phyloP scores from a whole-genome alignment of 768 basidiomycete genomes.

The Lanmaoa pseudosensibilis region DNA sequence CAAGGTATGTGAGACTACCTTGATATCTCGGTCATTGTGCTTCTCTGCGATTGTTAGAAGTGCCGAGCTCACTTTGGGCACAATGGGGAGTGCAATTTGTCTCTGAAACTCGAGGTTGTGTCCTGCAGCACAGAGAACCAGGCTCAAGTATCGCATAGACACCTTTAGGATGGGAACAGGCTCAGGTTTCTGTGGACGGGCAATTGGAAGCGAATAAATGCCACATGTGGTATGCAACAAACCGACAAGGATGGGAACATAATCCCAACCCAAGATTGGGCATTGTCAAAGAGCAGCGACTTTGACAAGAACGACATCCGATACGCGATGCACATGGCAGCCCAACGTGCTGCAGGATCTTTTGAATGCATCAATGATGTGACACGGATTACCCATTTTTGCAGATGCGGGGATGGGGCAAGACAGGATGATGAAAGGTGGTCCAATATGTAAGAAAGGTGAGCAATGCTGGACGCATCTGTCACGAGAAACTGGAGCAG shows the following conservation, averaged over 20 bases:
- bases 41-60: conserved; percentile 58
- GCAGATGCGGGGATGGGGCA: conserved; percentile 59
- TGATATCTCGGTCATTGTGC: conserved; percentile 49
- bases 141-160: conserved; percentile 59
- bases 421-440: conserved; percentile 55
- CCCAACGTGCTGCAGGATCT: conserved; percentile 76
- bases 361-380: conserved; percentile 76
- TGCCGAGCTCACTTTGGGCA: conserved; percentile 66
- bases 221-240: conserved; percentile 37
- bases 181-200: conserved; percentile 62
- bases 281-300: conserved; percentile 62
- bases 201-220: conserved; percentile 14
- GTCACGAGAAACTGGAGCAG: conserved; percentile 70
- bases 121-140: conserved; percentile 58
- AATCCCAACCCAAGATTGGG: conserved; percentile 69
- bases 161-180: conserved; percentile 58
- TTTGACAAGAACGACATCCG: conserved; percentile 61
- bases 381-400: conserved; percentile 76
- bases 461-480: conserved; percentile 57
- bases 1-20: conserved; percentile 39
- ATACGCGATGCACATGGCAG: conserved; percentile 72
- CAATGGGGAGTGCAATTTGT: conserved; percentile 69
- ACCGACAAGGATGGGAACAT: conserved; percentile 70
- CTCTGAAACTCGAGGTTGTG: conserved; percentile 79
- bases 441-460: conserved; percentile 60